Base-by-base conservation (phyloP, 306 rosid species). In the Cyamopsis tetragonoloba region DNA sequence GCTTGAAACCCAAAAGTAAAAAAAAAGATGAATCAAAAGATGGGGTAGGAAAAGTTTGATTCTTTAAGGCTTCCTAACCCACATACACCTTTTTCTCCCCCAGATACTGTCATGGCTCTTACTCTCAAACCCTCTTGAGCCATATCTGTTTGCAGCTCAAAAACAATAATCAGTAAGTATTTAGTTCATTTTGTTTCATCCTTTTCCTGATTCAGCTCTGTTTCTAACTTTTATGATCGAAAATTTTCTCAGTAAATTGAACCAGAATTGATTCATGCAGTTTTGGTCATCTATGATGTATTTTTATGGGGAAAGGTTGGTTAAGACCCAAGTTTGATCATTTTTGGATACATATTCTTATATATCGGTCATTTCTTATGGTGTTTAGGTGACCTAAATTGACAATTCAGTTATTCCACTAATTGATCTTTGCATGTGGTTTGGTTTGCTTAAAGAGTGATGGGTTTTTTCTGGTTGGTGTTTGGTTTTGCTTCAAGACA, bases 21-120 rank as follows among this genome's bases (percentile, higher is more conserved):
- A 13, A n/a, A 63, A 70, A 31, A n/a, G 35, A 39, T 4, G 50
- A 62, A 60, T 22, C 41, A 22, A 12, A 53, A 48, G 73, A 68
- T 73, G 76, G 76, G 62, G 37, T 79, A 60, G 71, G 62, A 49
- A 70, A 74, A 62, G 68, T 64, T 74, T 39, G 59, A 63, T 79
- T 79, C 73, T 7, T 55, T 77, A 63, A 46, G 5, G 42, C 28
- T 55, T 74, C 13, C 32, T 68, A 44, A 20, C 46, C 7, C 54
- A 43, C 17, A 34, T 27, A 73, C 6, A 38, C 34, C 13, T 62
- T 38, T 46, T 38, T 46, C 48, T 23, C 27, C 38, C 20, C n/a
- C 10, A 11, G 58, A 71, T 37, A 44, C 28, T 19, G 17, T 37
- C 82, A 78, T 65, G 78, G 82, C 44, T 39, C 60, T 46, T 56